Evolutionary conservation across 495 filamentous ascomycete species (phyloP).

Genomic region (Aspergillus ostianus): DNA sequence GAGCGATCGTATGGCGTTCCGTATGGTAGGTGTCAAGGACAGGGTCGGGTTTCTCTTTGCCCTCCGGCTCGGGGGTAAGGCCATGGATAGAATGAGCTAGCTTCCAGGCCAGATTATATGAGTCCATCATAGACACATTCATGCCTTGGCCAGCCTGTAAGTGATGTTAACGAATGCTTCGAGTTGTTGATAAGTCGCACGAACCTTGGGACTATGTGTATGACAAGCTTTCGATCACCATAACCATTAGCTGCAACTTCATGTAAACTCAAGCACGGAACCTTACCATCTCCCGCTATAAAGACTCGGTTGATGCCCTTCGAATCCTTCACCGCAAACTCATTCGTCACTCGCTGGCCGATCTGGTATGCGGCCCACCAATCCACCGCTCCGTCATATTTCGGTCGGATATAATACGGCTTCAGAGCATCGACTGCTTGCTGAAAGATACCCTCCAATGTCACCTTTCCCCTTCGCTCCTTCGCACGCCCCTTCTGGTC

Average conservation of each 20-base stretch:
- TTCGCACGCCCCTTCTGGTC: constrained; percentile 28
- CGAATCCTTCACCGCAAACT: constrained; percentile 60
- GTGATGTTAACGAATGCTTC: not conserved
- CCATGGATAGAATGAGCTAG: constrained; percentile 68
- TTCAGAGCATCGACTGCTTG: constrained; percentile 42
- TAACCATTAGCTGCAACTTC: not conserved
- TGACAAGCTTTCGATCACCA: constrained; percentile 38
- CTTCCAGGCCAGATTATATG: constrained; percentile 84
- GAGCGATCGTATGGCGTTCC: constrained; percentile 66
- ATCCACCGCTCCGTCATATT: constrained; percentile 43
- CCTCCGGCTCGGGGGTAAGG: constrained; percentile 36
- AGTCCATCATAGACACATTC: constrained; percentile 86
- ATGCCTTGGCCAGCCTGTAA: constrained; percentile 77
- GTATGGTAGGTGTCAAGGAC: constrained; percentile 68
- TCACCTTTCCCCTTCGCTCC: constrained; percentile 37
- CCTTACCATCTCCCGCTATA: constrained; percentile 61
- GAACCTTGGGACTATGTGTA: constrained; percentile 68
- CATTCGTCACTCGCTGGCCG: constrained; percentile 68
- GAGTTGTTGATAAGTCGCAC: not conserved
- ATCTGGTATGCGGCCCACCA: constrained; percentile 70
- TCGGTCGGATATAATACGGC: constrained; percentile 47
- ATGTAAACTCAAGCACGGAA: not conserved
- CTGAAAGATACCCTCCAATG: constrained; percentile 40
- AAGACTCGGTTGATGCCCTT: constrained; percentile 54
- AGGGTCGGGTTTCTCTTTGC: constrained; percentile 41